Evolutionary conservation across 2,329 filamentous ascomycete genomes (phyloP).

Genomic region (Pseudogymnoascus sp.): DNA sequence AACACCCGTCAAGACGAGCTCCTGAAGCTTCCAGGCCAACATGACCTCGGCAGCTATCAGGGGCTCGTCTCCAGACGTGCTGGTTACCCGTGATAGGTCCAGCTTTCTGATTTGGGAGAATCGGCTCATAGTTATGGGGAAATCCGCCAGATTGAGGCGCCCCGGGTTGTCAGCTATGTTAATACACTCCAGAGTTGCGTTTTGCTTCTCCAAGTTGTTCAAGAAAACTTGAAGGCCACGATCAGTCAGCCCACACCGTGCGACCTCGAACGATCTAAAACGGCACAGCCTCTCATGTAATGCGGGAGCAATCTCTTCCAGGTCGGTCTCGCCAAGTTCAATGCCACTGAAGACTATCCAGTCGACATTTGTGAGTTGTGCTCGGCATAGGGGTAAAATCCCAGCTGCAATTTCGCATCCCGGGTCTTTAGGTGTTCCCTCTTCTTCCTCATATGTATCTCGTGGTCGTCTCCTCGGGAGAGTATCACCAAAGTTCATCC

Average conservation of each 20-base stretch:
- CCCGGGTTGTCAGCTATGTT: conserved; percentile 60
- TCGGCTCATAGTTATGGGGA: conserved; percentile 57
- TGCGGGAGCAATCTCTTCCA: conserved; percentile 57
- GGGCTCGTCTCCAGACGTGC: conserved; percentile 53
- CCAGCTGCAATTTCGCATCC: conserved; percentile 64
- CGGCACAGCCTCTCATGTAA: conserved; percentile 56
- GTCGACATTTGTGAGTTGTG: conserved; percentile 59
- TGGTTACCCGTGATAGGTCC: conserved; percentile 55
- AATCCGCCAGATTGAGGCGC: conserved; percentile 52
- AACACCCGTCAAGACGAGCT: conserved; percentile 56
- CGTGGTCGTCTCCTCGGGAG: conserved; percentile 44
- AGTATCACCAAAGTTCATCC: conserved; percentile 56
- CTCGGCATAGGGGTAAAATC: conserved; percentile 57
- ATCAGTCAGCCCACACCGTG: conserved; percentile 51
- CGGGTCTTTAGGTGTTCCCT: conserved; percentile 45
- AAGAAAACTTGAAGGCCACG: conserved; percentile 52
- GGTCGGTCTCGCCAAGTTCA: conserved; percentile 59
- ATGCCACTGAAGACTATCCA: conserved; percentile 64
- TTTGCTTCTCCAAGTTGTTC: conserved; percentile 54
- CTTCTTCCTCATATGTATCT: conserved; percentile 34
- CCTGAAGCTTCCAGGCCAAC: conserved; percentile 57
- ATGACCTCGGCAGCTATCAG: conserved; percentile 58
- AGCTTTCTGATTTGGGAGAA: conserved; percentile 58
- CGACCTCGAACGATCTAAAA: conserved; percentile 58
- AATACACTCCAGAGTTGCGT: conserved; percentile 57